Evolutionary conservation across 345 rosid species (phyloP), one percentile per base, ranked within the genome.

Genomic region (Lagerstroemia speciosa): DNA sequence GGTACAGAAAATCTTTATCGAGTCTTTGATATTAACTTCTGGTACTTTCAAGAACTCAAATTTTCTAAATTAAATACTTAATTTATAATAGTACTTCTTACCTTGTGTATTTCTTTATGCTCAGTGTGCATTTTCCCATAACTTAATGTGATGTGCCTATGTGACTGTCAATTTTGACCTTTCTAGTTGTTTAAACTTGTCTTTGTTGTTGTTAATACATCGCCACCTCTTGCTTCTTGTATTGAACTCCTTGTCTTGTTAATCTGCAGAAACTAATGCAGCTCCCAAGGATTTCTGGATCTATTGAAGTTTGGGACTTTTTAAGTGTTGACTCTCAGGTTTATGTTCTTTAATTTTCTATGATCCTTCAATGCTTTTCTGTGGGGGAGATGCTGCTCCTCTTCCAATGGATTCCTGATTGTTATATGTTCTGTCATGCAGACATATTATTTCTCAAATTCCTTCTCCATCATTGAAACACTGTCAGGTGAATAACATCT

Each of bases 271-370:
- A 82, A 78, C 87, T 95, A 50, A 77, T 95, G 83, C 97, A 87
- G 80, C 87, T 86, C 79, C 98, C 95, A 66, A 88, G 82, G 71
- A 71, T 95, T 81, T 92, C 99, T 48, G 98, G 96, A 76, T 95
- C 98, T 16, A 85, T 95, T 78, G 99, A 95, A 78, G 98, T 95
- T 72, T 90, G 99, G 99, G 98, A 92, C 84, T 95, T 95, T 71
- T 86, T 95, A 69, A 90, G 92, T 64, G 91, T 95, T 70, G 99
- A 95, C 83, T 95, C 99, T 41, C 99, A 91, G 99, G 99, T 92
- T 80, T 73, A 50, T 69, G 46, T 32, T 27, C 61, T 64, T 61
- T 45, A 20, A 32, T 50, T 14, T 26, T 36, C 5, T 11, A 2
- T 26, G 31, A 4, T 48, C 9, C 34, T 31, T 30, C 46, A 0